Evolutionary conservation across 768 basidiomycete genomes (phyloP), one percentile per base, ranked within the genome.

Genomic region (Strobilomyces echinocephalus): DNA sequence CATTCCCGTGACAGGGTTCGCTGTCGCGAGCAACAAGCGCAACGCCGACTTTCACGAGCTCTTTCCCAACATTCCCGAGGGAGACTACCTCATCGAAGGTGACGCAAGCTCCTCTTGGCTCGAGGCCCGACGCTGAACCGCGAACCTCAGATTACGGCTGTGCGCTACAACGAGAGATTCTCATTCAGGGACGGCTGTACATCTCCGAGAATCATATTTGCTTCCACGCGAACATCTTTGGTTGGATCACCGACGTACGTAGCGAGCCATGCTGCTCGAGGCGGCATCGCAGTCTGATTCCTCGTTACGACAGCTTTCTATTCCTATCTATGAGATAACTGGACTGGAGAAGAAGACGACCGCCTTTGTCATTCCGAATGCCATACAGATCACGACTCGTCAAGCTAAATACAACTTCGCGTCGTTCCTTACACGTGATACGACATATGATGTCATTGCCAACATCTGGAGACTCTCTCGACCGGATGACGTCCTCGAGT

Each of bases 191-290:
- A 5, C 79, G 97, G 11, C 68, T 99, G 52, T 97, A 97, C 71
- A 91, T 98, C 21, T 98, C 97, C 8, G 95, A 99, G 72, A 97
- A 98, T 72, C 95, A 97, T 66, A 81, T 97, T n/a, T 98, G 93
- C 74, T 99, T 98, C 76, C 91, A 99, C 62, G 95, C 97, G 40
- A 98, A 98, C 66, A 97, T 98, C 41, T 95, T 98, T 70, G 95
- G 97, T 40, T 98, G 95, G 97, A 88, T 97, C 46, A 98, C 95
- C 28, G 86, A 95, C 66, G 95, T 95, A 69, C 70, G 94, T 76
- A 0, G 34, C 12, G 30, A 44, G 45, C 33, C 16, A 26, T 49
- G 42, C 30, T 26, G 10, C 52, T 24, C 20, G 4, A 28, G 31
- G 5, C 46, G 49, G 40, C 35, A 52, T 42, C 49, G 9, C 44